Conservation (phyloP, 208 protist genomes). For the Wallacemonas collosoma region DNA sequence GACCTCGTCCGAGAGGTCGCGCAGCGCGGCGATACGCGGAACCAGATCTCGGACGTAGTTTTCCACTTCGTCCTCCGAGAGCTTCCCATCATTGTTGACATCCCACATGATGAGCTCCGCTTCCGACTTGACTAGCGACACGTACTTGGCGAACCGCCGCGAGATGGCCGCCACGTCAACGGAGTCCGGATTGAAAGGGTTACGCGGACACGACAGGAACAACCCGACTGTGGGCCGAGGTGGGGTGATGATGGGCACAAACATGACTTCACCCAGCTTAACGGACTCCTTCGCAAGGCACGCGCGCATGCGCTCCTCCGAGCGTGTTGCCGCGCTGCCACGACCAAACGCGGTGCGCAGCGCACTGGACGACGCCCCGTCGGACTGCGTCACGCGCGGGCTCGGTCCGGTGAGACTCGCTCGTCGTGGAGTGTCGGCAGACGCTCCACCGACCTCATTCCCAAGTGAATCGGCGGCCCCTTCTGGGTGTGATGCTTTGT, state of each 20-base stretch:
- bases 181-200: conserved; percentile 25
- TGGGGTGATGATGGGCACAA: conserved; percentile 36
- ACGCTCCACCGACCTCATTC: not conserved
- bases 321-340: conserved; percentile 3
- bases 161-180: conserved; percentile 73
- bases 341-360: conserved; percentile 6
- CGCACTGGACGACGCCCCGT: not conserved
- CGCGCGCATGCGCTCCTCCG: conserved; percentile 14
- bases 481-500: conserved; percentile 12
- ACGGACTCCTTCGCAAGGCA: conserved; percentile 8
- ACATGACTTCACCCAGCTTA: conserved; percentile 52
- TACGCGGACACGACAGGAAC: conserved; percentile 73
- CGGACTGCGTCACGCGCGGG: conserved; percentile 9
- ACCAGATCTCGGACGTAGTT: conserved; percentile 82
- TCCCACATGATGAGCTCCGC: conserved; percentile 87
- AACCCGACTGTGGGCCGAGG: conserved; percentile 63
- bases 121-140: conserved; percentile 86
- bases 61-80: conserved; percentile 90
- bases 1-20: conserved; percentile 52
- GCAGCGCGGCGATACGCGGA: conserved; percentile 71
- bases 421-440: conserved; percentile 3
- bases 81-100: conserved; percentile 78
- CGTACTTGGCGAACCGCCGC: conserved; percentile 75
- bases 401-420: not conserved
- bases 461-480: not conserved